Base-by-base conservation (phyloP, 768 basidiomycete species). In the Tulasnella sp. region DNA sequence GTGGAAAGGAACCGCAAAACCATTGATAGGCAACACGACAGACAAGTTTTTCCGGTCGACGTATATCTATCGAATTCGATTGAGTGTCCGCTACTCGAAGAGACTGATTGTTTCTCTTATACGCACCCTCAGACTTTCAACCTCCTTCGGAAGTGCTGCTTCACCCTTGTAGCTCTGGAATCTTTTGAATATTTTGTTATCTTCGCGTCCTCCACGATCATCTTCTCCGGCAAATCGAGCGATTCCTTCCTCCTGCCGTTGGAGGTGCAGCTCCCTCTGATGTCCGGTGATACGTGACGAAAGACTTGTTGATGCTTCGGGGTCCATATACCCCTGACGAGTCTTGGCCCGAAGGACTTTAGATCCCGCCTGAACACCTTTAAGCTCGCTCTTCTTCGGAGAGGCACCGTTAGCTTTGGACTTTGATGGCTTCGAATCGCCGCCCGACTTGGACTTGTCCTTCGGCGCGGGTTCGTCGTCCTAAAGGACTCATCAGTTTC, bases 81-180 rank as follows among this genome's bases (percentile, higher is more conserved):
- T 40, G 1, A 5, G 26, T 22, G 47, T 52, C 47, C n/a, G 47
- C n/a, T 19, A 22, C n/a, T 52, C 72, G 1, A 65, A 76, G 73
- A 52, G 52, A 59, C 5, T 32, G 36, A 67, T 34, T 26, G 29
- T n/a, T 17, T 52, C 1, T 26, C 47, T 22, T 19, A 59, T 7
- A 82, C 89, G 77, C 79, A 97, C 95, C 79, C 90, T 85, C 64
- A 95, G 79, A 74, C 84, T 85, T 74, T 95, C 91, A 6, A 89
- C 88, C 72, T 94, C 90, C n/a, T 84, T 83, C 1, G 96, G 97
- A 39, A 98, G 80, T 66, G 90, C 95, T 16, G 85, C 92, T 78
- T 99, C 96, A 39, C 95, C 91, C 80, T 94, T 94, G 81, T 98
- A 99, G 76, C 94, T 96, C 82, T 94, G 94, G 83, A 96, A 98